Conservation (phyloP, 2,329 filamentous ascomycete species). For the Ophidiomyces ophidiicola region DNA sequence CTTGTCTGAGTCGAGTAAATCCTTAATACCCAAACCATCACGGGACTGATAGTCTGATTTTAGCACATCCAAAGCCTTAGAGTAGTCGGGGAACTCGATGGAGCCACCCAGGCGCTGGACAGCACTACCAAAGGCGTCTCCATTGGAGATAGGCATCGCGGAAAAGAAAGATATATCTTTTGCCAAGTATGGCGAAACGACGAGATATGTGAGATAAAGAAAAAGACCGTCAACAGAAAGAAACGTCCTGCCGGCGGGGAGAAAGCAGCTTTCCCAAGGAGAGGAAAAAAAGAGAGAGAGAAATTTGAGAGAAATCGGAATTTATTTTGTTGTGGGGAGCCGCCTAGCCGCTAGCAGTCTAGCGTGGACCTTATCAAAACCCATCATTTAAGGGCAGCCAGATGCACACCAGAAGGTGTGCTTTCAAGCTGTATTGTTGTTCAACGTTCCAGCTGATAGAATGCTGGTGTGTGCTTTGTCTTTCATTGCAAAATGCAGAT, state of each 20-base stretch:
- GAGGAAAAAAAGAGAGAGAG: conserved; percentile 32
- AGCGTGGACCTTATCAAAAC: conserved; percentile 1
- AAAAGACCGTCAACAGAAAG: conserved; percentile 35
- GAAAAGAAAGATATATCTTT: conserved; percentile 20
- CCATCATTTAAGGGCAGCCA: neutral
- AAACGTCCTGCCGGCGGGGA: conserved; percentile 47
- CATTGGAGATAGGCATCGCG: conserved; percentile 63
- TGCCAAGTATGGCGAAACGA: conserved; percentile 13
- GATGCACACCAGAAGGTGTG: too few species aligned
- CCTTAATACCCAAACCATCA: conserved; percentile 79
- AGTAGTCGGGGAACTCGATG: conserved; percentile 56
- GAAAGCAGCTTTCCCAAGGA: conserved; percentile 47
- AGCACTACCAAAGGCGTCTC: conserved; percentile 43
- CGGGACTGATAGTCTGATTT: conserved; percentile 60
- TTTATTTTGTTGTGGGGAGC: conserved; percentile 11
- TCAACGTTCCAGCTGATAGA: neutral
- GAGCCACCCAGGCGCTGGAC: conserved; percentile 34
- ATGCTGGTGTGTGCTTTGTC: too few species aligned
- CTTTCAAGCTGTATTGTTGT: too few species aligned
- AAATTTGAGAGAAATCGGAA: conserved; percentile 8
- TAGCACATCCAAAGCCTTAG: conserved; percentile 66
- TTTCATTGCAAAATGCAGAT: too few species aligned
- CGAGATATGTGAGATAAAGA: conserved; percentile 19
- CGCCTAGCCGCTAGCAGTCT: conserved; percentile 8
- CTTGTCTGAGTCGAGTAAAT: conserved; percentile 79